Evolutionary conservation across 2,329 filamentous ascomycete species (phyloP).

Genomic region (Botrytis paeoniae): DNA sequence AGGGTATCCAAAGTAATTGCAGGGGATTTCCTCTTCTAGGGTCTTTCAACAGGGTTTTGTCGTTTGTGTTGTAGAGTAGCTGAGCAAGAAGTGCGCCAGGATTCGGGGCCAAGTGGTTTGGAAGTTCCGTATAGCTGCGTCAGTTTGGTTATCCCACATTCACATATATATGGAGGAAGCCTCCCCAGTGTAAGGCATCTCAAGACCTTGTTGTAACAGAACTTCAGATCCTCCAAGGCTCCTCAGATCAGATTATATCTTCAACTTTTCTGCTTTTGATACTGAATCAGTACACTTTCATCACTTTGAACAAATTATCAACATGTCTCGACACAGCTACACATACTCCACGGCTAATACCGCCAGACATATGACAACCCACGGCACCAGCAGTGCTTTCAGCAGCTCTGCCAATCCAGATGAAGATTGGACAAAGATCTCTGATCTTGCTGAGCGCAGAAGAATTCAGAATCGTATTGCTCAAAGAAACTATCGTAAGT

Average conservation of each 20-base stretch:
- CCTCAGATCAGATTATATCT: not conserved
- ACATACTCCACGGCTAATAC: constrained; percentile 35
- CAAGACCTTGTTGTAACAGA: constrained; percentile 27
- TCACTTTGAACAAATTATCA: constrained; percentile 22
- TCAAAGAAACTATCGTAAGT: constrained; percentile 92
- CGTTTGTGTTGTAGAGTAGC: constrained; percentile 28
- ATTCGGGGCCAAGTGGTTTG: constrained; percentile 27
- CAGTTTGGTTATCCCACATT: constrained; percentile 29
- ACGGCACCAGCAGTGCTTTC: constrained; percentile 90
- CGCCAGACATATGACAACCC: constrained; percentile 62
- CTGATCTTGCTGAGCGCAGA: constrained; percentile 88
- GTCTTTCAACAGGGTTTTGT: constrained; percentile 19
- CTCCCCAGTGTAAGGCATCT: constrained; percentile 29
- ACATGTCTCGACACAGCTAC: constrained; percentile 37
- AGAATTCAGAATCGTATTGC: constrained; percentile 97
- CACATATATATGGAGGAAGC: constrained; percentile 34
- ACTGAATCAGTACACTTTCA: constrained; percentile 20
- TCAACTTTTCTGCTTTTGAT: constrained; percentile 20
- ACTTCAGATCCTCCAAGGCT: constrained; percentile 20
- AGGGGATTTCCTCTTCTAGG: constrained; percentile 10
- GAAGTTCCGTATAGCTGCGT: constrained; percentile 30
- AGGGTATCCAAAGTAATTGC: constrained; percentile 11
- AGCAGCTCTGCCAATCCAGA: constrained; percentile 91
- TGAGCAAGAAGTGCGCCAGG: constrained; percentile 26
- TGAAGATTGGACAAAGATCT: constrained; percentile 99